phyloP scores from a whole-genome alignment of 768 basidiomycete species.

The Sarcodon sp. region DNA sequence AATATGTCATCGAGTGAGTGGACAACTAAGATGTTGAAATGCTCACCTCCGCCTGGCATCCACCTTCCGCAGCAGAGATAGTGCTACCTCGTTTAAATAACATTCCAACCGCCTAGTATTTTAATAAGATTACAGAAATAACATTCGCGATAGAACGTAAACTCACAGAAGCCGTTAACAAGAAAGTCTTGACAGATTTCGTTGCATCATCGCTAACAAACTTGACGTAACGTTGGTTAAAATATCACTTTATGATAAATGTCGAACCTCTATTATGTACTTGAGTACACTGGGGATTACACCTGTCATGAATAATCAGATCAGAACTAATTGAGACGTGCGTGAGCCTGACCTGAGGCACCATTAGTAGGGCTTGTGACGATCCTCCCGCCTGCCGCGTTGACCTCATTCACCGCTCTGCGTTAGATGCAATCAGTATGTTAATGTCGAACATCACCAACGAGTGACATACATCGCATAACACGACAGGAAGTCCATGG shows the following conservation, averaged over 20 bases:
- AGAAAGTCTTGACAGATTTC: constrained; percentile 78
- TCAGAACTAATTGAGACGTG: background rate
- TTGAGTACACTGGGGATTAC: constrained; percentile 90
- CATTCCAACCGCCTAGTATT: constrained; percentile 74
- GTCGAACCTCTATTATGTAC: constrained; percentile 65
- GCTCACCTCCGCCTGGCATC: constrained; percentile 68
- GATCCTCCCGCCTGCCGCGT: constrained; percentile 85
- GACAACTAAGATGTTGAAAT: no score
- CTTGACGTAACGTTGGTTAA: constrained; percentile 16
- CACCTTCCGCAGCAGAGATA: constrained; percentile 92
- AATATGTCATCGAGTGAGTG: no score
- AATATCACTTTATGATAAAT: background rate
- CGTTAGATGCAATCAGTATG: background rate
- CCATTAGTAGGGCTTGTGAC: constrained; percentile 75
- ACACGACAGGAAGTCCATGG: constrained; percentile 86
- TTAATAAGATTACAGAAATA: background rate
- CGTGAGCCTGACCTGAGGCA: background rate
- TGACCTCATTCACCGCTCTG: constrained; percentile 66
- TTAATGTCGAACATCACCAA: background rate
- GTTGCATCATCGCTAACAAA: constrained; percentile 89
- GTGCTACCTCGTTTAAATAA: constrained; percentile 95
- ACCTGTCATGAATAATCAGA: constrained; percentile 27
- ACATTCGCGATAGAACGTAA: background rate
- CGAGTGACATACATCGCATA: constrained; percentile 51
- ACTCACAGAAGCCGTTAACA: constrained; percentile 77